Evolutionary conservation across 768 basidiomycete genomes (phyloP).

Genomic region (Pleurotus sapidus): DNA sequence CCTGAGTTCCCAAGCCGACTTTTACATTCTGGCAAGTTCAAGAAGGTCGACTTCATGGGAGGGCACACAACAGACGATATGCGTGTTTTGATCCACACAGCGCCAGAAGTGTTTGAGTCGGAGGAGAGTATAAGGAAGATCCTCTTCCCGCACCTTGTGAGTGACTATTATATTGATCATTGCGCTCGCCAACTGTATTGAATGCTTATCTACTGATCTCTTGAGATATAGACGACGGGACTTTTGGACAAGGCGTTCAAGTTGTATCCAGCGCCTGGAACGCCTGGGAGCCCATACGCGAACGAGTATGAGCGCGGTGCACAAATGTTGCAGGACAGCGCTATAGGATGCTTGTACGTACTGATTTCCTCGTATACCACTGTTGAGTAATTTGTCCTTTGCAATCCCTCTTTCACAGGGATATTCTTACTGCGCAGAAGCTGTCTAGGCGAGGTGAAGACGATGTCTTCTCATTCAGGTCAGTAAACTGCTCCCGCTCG

Average conservation of each 20-base stretch:
- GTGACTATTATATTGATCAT: background rate
- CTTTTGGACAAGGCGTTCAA: slow-evolving; percentile 25
- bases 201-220: too few species aligned
- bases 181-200: too few species aligned
- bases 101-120: slow-evolving; percentile 31
- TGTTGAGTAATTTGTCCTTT: background rate
- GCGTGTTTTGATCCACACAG: slow-evolving; percentile 34
- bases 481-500: background rate
- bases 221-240: slow-evolving; percentile 31
- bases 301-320: slow-evolving; percentile 38
- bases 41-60: slow-evolving; percentile 29
- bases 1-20: slow-evolving; percentile 33
- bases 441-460: slow-evolving; percentile 23
- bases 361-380: background rate
- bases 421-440: slow-evolving; percentile 34
- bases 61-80: slow-evolving; percentile 43
- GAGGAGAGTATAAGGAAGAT: slow-evolving; percentile 34
- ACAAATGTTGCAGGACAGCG: slow-evolving; percentile 37
- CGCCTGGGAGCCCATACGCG: slow-evolving; percentile 30
- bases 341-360: slow-evolving; percentile 42
- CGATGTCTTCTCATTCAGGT: slow-evolving; percentile 35
- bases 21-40: slow-evolving; percentile 28
- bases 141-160: slow-evolving; percentile 26
- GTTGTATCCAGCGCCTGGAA: slow-evolving; percentile 34
- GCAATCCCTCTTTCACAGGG: slow-evolving; percentile 16